A percentile compares a stretch with the other conserved stretches of the same genome.
phyloP scores from a whole-genome alignment of 2,329 filamentous ascomycete genomes.

The Fusarium virguliforme region DNA sequence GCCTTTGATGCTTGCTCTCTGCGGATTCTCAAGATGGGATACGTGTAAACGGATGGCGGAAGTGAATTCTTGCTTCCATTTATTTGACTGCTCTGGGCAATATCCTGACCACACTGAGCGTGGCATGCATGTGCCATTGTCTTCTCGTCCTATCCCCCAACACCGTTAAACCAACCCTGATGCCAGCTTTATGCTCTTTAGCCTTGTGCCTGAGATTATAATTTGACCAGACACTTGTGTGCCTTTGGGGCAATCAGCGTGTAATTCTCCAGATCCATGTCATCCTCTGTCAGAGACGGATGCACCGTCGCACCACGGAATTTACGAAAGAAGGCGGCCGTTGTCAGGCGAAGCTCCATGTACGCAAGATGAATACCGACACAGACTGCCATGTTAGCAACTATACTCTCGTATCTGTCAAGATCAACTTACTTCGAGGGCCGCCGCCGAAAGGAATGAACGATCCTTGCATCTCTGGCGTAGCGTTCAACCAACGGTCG shows the following conservation, averaged over 20 bases:
- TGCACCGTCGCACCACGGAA: constrained; percentile 2
- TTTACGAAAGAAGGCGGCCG: constrained; percentile 1
- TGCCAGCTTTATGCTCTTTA: neutral
- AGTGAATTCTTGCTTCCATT: no score
- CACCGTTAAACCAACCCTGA: no score
- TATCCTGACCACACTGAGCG: no score
- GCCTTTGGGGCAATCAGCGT: constrained; percentile 9
- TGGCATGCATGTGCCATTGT: no score
- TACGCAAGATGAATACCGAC: constrained; percentile 15
- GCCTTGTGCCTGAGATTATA: neutral
- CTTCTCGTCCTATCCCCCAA: neutral
- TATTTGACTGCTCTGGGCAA: no score
- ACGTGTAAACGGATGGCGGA: no score
- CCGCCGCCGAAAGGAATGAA: constrained; percentile 8
- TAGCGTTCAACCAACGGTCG: constrained; percentile 10
- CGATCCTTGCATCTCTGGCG: neutral
- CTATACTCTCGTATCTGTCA: neutral
- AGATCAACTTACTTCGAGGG: neutral
- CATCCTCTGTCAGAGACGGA: neutral
- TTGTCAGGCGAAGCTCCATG: constrained; percentile 16
- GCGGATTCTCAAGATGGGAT: no score
- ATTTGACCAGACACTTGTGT: constrained; percentile 7
- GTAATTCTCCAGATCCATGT: constrained; percentile 15
- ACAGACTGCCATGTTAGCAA: neutral
- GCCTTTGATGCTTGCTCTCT: no score